phyloP scores from a whole-genome alignment of 306 rosid genomes.

The Malus sylvestris region DNA sequence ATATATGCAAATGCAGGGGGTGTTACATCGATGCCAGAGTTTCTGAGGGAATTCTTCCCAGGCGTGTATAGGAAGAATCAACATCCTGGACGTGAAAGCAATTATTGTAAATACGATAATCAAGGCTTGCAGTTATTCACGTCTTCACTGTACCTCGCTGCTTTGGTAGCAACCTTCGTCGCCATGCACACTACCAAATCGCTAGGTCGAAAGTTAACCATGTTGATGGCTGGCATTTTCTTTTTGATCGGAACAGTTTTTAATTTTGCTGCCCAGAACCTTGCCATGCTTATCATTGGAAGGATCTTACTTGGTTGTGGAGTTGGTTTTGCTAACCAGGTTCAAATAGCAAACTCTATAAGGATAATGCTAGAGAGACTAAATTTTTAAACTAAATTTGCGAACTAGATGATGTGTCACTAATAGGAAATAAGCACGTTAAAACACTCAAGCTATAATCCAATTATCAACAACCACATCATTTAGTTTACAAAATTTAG shows the following conservation, averaged over 20 bases:
- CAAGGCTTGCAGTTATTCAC: conserved; percentile 50
- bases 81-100: conserved; percentile 21
- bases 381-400: too few species aligned
- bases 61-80: conserved; percentile 24
- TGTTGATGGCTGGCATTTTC: conserved; percentile 51
- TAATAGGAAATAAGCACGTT: too few species aligned
- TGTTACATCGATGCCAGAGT: conserved; percentile 40
- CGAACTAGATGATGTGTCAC: too few species aligned
- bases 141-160: conserved; percentile 53
- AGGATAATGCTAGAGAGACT: too few species aligned
- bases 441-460: too few species aligned
- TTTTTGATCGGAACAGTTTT: conserved; percentile 41
- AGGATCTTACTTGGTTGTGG: conserved; percentile 65
- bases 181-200: conserved; percentile 43
- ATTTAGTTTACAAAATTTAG: too few species aligned
- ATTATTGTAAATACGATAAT: conserved; percentile 59
- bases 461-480: too few species aligned
- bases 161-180: conserved; percentile 36
- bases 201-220: conserved; percentile 47
- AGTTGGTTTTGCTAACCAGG: conserved; percentile 71
- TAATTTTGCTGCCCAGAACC: conserved; percentile 41
- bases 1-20: conserved; percentile 35
- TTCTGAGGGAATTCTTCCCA: conserved; percentile 50
- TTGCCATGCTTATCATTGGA: conserved; percentile 58
- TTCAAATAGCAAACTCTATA: not conserved